These are phyloP conservation scores for Urochloa ruziziensis DNA, from an alignment of 176 grass and related monocot genomes.

Conservation along the genomic window DNA sequence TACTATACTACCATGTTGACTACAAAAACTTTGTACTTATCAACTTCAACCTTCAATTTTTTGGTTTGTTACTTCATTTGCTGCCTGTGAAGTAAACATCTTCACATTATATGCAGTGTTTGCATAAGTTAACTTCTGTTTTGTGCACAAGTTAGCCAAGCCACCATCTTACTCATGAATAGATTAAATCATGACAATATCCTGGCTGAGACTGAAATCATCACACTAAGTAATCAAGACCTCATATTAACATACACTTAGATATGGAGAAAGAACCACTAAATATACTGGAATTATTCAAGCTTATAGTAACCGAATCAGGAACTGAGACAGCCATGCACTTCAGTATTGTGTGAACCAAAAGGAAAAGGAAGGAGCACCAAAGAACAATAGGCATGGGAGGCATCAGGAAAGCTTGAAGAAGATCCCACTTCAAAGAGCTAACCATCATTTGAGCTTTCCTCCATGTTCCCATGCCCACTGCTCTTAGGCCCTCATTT, in stretches of 20 bases:
- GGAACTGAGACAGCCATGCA: background rate
- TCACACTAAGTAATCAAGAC: background rate
- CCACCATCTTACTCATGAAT: background rate
- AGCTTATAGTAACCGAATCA: background rate
- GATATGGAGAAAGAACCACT: background rate
- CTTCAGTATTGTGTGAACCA: background rate
- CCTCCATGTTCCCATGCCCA: slow-evolving; percentile 18
- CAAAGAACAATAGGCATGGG: slow-evolving; percentile 11
- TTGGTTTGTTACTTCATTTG: background rate
- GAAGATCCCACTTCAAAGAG: background rate
- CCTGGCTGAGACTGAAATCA: background rate
- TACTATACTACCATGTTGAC: background rate
- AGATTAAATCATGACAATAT: background rate
- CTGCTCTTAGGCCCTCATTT: slow-evolving; percentile 24
- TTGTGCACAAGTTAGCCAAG: background rate
- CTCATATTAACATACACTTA: background rate
- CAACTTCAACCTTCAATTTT: background rate
- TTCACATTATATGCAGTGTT: background rate
- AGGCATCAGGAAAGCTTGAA: slow-evolving; percentile 21
- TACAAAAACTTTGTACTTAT: background rate
- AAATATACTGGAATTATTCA: background rate
- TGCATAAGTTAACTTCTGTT: background rate
- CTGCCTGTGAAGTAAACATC: background rate
- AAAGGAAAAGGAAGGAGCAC: slow-evolving; percentile 7
- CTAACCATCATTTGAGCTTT: background rate